Base-by-base conservation (phyloP, 1,284 basidiomycete species). In the Thecaphora thlaspeos region DNA sequence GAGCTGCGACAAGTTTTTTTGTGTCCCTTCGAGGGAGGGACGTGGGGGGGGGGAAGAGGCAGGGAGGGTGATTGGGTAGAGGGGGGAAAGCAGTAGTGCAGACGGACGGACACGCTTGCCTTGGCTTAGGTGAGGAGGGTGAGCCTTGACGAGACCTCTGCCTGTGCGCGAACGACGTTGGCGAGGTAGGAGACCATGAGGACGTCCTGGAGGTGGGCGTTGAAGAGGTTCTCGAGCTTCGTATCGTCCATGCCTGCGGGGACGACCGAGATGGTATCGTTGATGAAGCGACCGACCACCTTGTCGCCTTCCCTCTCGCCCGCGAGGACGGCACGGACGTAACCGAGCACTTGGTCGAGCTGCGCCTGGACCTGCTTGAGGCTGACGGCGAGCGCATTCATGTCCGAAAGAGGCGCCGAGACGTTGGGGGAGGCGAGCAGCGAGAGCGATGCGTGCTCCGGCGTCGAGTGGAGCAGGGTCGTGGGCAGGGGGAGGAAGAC, bases 101-200 rank as follows among this genome's bases (percentile, higher is more conserved):
- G n/a, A n/a, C n/a, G n/a, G n/a, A n/a, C n/a, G n/a, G n/a, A n/a
- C n/a, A n/a, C n/a, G n/a, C n/a, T n/a, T n/a, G n/a, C n/a, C n/a
- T n/a, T n/a, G 28, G 34, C 34, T 40, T 71, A 81, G 41, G 73
- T 82, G 51, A 90, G 84, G 55, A 98, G 83, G 48, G 90, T 88
- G 75, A 98, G 82, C 70, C 94, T 85, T 41, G 90, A 86, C 3
- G 91, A 90, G 39, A 97, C 86, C 80, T 97, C 93, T 49, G 91
- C 89, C 82, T 98, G 94, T 57, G 90, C 88, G 68, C 91, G 86
- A 49, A 97, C 88, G 64, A 98, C 84, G 79, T 91, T 96, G 42
- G 91, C 88, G 66, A 98, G 83, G 82, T 97, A 98, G 41, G 90
- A 90, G 51, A 97, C 86, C 87, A 93, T 94, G 64, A 95, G 82